Evolutionary conservation across 805 yeast species (phyloP).

Genomic region (Blastobotrys chiropterorum): DNA sequence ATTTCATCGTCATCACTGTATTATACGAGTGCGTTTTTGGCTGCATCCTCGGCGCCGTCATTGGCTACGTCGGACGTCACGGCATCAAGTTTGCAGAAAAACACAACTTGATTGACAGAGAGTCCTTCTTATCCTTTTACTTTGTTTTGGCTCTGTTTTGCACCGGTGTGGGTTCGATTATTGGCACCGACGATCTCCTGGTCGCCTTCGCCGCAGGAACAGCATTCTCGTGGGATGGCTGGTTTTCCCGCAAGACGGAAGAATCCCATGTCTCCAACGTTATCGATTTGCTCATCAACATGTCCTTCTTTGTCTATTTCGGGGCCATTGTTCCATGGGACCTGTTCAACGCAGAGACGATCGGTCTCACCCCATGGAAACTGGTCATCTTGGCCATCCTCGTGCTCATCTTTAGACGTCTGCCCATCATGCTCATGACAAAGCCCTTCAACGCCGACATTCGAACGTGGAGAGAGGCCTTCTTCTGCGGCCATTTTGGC

Average conservation of each 20-base stretch:
- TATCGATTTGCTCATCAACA: slow-evolving; percentile 76
- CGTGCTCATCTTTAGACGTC: slow-evolving; percentile 66
- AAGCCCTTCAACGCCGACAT: slow-evolving; percentile 83
- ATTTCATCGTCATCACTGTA: slow-evolving; percentile 73
- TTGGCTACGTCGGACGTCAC: slow-evolving; percentile 68
- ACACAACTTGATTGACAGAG: slow-evolving; percentile 70
- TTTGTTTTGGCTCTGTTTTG: slow-evolving; percentile 75
- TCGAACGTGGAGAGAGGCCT: slow-evolving; percentile 87
- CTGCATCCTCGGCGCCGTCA: slow-evolving; percentile 58
- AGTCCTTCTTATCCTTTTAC: slow-evolving; percentile 80
- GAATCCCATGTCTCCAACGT: slow-evolving; percentile 85
- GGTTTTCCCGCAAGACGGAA: slow-evolving; percentile 76
- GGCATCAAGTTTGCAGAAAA: slow-evolving; percentile 69
- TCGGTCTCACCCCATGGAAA: slow-evolving; percentile 76
- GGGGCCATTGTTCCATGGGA: slow-evolving; percentile 92
- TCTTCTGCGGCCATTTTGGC: slow-evolving; percentile 93
- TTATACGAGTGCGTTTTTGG: slow-evolving; percentile 82
- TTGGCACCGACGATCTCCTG: slow-evolving; percentile 83
- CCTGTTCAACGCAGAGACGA: slow-evolving; percentile 51
- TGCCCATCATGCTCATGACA: slow-evolving; percentile 72
- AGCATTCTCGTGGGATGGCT: slow-evolving; percentile 90
- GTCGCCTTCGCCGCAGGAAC: slow-evolving; percentile 92
- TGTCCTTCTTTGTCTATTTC: slow-evolving; percentile 81
- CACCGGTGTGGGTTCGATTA: slow-evolving; percentile 82
- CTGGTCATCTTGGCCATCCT: slow-evolving; percentile 68